Evolutionary conservation across 2,329 filamentous ascomycete species (phyloP).

Genomic region (Bipolaris oryzae): DNA sequence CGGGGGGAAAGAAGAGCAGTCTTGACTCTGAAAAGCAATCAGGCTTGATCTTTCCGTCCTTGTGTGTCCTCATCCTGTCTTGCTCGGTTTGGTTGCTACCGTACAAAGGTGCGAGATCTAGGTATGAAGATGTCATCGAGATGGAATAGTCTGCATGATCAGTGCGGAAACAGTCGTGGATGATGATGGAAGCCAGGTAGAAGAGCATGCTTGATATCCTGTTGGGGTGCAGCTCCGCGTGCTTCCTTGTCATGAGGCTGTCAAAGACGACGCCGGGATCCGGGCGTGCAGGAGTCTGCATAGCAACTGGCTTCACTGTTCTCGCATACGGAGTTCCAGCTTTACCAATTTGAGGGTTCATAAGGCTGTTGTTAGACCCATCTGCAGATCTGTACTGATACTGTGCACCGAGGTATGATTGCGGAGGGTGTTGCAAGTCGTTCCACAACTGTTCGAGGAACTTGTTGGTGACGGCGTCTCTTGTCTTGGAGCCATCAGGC

Average conservation of each 20-base stretch:
- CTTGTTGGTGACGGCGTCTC: constrained; percentile 50
- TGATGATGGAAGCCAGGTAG: constrained; percentile 73
- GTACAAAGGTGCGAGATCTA: constrained; percentile 75
- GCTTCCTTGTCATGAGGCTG: constrained; percentile 66
- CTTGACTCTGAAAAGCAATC: constrained; percentile 72
- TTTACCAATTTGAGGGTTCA: constrained; percentile 67
- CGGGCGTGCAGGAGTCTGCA: constrained; percentile 65
- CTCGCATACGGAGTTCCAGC: constrained; percentile 72
- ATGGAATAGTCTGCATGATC: constrained; percentile 66
- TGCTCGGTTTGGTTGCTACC: constrained; percentile 72
- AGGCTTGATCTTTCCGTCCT: constrained; percentile 71
- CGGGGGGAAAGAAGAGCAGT: constrained; percentile 69
- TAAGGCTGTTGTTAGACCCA: constrained; percentile 62
- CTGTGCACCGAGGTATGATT: constrained; percentile 52
- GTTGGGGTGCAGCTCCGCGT: constrained; percentile 70
- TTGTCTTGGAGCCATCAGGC: constrained; percentile 48
- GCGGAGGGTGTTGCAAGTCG: constrained; percentile 56
- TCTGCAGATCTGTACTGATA: constrained; percentile 57
- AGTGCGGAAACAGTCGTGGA: constrained; percentile 68
- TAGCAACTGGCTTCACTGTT: constrained; percentile 63
- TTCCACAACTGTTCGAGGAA: constrained; percentile 57
- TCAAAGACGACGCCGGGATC: constrained; percentile 73
- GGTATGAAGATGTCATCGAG: constrained; percentile 73
- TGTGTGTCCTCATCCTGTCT: constrained; percentile 67
- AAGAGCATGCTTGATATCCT: constrained; percentile 77